These are phyloP conservation scores for Blastosporella zonata DNA, from an alignment of 1,284 basidiomycete species.

Conservation along the genomic window DNA sequence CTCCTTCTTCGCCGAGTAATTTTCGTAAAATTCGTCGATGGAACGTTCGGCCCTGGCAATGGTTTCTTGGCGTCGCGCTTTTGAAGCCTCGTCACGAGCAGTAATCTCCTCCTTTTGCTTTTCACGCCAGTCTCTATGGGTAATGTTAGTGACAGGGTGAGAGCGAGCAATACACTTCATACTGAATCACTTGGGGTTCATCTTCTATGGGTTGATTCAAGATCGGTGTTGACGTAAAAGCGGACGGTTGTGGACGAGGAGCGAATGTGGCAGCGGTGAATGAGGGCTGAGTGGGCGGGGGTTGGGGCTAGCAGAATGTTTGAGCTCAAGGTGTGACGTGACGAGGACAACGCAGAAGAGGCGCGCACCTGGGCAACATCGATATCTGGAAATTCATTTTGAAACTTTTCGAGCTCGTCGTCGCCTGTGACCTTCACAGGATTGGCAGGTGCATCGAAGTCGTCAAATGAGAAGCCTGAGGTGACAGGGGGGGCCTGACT, in stretches of 20 bases:
- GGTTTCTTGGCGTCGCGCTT: conserved; percentile 81
- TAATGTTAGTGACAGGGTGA: not conserved
- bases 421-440: conserved; percentile 82
- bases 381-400: conserved; percentile 89
- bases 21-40: conserved; percentile 96
- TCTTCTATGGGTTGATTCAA: conserved; percentile 67
- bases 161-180: conserved; percentile 23
- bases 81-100: conserved; percentile 74
- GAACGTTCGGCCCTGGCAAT: conserved; percentile 87
- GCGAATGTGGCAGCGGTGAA: conserved; percentile 59
- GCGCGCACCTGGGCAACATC: conserved; percentile 52
- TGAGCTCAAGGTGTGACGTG: conserved; percentile 9
- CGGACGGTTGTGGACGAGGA: conserved; percentile 69
- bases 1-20: conserved; percentile 91
- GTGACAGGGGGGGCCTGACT: conserved; percentile 32
- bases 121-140: conserved; percentile 81
- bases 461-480: conserved; percentile 60
- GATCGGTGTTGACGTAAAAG: conserved; percentile 69
- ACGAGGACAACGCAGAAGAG: not conserved
- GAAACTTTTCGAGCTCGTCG: conserved; percentile 88
- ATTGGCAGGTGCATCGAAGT: conserved; percentile 46
- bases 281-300: conserved; percentile 32
- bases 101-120: conserved; percentile 86
- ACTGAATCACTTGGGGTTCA: conserved; percentile 89
- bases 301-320: conserved; percentile 21